Percentiles rank a stretch among this genome's conserved stretches.
These are phyloP conservation scores for Trametopsis cervina DNA, from an alignment of 768 basidiomycete species.

Conservation along the genomic window DNA sequence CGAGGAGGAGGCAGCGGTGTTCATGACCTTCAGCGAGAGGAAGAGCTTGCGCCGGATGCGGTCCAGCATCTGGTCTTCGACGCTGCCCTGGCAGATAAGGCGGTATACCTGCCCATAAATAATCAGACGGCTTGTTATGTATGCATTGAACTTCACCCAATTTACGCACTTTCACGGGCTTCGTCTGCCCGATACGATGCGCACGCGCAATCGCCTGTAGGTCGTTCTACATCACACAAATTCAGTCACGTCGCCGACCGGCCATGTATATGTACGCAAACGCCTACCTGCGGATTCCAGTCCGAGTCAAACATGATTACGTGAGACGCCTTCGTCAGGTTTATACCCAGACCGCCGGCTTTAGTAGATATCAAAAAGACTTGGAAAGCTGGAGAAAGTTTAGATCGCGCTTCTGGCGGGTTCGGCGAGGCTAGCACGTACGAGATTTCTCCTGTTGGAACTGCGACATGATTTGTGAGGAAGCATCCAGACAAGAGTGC, in stretches of 20 bases:
- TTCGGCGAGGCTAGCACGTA: no score
- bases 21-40: slow-evolving; percentile 58
- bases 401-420: no score
- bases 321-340: slow-evolving; percentile 73
- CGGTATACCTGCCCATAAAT: slow-evolving; percentile 53
- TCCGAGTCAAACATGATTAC: slow-evolving; percentile 76
- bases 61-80: slow-evolving; percentile 74
- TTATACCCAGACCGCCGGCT: slow-evolving; percentile 76
- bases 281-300: slow-evolving; percentile 45
- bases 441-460: slow-evolving; percentile 55
- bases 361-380: slow-evolving; percentile 67
- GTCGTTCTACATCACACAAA: slow-evolving; percentile 65
- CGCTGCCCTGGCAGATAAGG: slow-evolving; percentile 59
- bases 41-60: slow-evolving; percentile 66
- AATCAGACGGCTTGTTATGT: no score
- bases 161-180: slow-evolving; percentile 48
- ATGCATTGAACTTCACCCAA: background rate
- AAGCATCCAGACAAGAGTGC: background rate
- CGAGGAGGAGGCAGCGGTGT: slow-evolving; percentile 18
- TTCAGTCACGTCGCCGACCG: slow-evolving; percentile 13
- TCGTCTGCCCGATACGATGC: slow-evolving; percentile 75
- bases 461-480: no score
- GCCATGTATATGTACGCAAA: slow-evolving; percentile 26
- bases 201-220: slow-evolving; percentile 82
- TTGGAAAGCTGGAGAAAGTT: slow-evolving; percentile 51